phyloP scores from a whole-genome alignment of 176 grass and related monocot species.

The Thinopyrum elongatum region DNA sequence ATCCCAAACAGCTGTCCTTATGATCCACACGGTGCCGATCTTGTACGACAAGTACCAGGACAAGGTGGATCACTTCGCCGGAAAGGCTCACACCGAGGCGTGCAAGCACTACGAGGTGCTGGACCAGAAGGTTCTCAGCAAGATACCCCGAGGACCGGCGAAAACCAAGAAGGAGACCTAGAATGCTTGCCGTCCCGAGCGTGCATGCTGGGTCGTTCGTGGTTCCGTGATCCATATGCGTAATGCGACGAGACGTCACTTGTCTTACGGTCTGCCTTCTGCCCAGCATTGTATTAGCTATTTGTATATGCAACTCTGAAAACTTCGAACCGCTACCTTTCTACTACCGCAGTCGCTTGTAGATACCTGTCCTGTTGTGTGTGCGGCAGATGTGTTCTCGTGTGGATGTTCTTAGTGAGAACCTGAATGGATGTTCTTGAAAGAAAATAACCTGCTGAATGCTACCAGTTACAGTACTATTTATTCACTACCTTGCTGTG shows the following conservation, averaged over 20 bases:
- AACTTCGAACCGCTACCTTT: background rate
- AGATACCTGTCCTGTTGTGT: background rate
- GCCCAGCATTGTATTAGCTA: background rate
- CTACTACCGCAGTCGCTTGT: background rate
- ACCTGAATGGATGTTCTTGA: background rate
- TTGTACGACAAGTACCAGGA: constrained; percentile 91
- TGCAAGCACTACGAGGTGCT: constrained; percentile 67
- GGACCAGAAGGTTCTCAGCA: constrained; percentile 68
- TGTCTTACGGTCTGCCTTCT: background rate
- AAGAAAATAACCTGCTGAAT: background rate
- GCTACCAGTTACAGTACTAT: background rate
- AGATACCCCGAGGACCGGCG: constrained; percentile 51
- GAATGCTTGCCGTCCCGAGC: background rate
- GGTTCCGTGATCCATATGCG: background rate
- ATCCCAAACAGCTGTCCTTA: constrained; percentile 38
- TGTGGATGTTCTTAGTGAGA: background rate
- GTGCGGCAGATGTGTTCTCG: background rate
- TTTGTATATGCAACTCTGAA: background rate
- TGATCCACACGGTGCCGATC: constrained; percentile 72
- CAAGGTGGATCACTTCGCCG: constrained; percentile 68
- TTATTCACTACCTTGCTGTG: background rate
- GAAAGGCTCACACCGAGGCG: constrained; percentile 53
- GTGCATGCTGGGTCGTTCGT: background rate
- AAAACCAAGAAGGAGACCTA: constrained; percentile 71
- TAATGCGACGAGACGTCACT: background rate